phyloP scores from a whole-genome alignment of 2,329 filamentous ascomycete species.

The Colletotrichum camelliae region DNA sequence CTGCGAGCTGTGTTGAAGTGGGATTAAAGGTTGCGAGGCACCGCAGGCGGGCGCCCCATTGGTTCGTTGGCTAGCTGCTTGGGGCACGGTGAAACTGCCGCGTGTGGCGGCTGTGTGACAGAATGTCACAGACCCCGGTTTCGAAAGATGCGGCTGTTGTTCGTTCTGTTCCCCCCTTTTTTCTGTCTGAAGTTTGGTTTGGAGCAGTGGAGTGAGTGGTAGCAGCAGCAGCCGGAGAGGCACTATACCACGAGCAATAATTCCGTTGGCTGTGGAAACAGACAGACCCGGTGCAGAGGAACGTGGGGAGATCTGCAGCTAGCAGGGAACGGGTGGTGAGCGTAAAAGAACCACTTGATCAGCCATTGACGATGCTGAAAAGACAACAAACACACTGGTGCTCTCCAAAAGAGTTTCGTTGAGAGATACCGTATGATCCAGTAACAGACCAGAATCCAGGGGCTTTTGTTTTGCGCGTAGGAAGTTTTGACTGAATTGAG shows the following conservation, averaged over 20 bases:
- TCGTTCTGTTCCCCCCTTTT: not conserved
- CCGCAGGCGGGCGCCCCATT: not conserved
- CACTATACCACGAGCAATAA: not conserved
- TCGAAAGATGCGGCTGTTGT: not conserved
- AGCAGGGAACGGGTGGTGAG: constrained; percentile 7
- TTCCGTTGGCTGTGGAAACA: not conserved
- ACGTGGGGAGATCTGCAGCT: constrained; percentile 14
- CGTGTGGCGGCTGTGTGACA: constrained; percentile 23
- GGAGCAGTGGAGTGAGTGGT: not conserved
- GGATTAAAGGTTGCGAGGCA: not conserved
- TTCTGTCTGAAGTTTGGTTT: not conserved
- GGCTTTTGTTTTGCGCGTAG: not conserved
- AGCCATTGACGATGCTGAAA: not conserved
- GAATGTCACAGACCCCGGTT: constrained; percentile 23
- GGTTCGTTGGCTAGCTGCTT: not conserved
- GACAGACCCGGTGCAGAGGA: not conserved
- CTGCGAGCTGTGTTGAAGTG: not conserved
- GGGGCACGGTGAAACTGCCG: constrained; percentile 18
- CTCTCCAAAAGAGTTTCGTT: not conserved
- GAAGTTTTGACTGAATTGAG: not conserved
- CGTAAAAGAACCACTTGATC: not conserved
- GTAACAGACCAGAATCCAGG: not conserved
- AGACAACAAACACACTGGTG: not conserved
- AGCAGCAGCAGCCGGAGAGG: not conserved
- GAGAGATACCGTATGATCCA: not conserved